A percentile compares a stretch with the other conserved stretches of the same genome.
phyloP scores from a whole-genome alignment of 176 grass and related monocot species.

The Elaeis guineensis region DNA sequence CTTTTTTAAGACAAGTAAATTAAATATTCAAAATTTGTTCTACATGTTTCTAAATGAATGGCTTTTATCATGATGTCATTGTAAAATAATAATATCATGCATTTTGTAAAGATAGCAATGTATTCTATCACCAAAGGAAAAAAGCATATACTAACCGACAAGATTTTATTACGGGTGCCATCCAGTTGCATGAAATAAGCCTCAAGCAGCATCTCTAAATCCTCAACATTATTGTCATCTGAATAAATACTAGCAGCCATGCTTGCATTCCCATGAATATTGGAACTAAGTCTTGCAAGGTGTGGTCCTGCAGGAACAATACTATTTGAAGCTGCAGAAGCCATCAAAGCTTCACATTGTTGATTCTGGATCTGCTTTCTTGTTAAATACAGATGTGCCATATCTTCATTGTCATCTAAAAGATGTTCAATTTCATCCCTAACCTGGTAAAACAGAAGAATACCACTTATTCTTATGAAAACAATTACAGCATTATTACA shows the following conservation, averaged over 20 bases:
- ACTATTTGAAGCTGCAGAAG: conserved; percentile 71
- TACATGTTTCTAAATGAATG: too few species aligned
- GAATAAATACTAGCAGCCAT: conserved; percentile 75
- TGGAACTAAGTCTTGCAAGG: conserved; percentile 46
- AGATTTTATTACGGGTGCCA: conserved; percentile 91
- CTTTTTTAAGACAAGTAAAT: too few species aligned
- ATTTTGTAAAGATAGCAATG: too few species aligned
- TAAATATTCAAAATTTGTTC: too few species aligned
- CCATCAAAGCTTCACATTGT: conserved; percentile 71
- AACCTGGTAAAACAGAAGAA: conserved; percentile 33
- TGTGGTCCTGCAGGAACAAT: conserved; percentile 46
- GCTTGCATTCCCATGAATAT: conserved; percentile 55
- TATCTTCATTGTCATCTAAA: conserved; percentile 94
- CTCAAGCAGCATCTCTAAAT: conserved; percentile 97
- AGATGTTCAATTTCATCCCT: conserved; percentile 99
- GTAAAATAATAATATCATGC: too few species aligned
- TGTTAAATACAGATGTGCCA: conserved; percentile 91
- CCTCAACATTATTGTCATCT: conserved; percentile 87
- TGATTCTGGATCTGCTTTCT: conserved; percentile 93
- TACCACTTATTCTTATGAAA: too few species aligned
- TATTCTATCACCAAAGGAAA: not conserved
- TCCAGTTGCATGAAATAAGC: conserved; percentile 99
- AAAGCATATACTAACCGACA: conserved; percentile 60
- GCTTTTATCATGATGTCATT: too few species aligned
- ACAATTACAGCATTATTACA: too few species aligned